Evolutionary conservation across 2,329 filamentous ascomycete species (phyloP), one percentile per base, ranked within the genome.

Genomic region (Akanthomyces dipterigenus): DNA sequence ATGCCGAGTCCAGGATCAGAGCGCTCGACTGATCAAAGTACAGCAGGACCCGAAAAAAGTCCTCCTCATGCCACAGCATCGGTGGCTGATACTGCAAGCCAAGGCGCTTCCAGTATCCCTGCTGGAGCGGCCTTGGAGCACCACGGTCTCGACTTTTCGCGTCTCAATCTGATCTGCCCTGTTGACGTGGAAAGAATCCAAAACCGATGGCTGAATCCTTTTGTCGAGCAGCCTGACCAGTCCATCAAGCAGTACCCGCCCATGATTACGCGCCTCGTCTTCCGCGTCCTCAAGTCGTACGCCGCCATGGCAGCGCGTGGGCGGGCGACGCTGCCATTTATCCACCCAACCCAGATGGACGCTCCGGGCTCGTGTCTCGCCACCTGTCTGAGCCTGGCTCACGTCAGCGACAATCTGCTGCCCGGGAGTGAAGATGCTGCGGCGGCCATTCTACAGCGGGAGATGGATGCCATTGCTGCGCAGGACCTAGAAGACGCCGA

Each of bases 121-220:
- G 43, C 26, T 2, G 55, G 22, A 12, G 43, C 24, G 9, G 20
- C 26, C 55, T 20, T 28, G 28, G 18, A 22, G 24, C 34, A 11
- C n/a, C 22, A 18, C 1, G 14, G 20, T n/a, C 45, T 61, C 26
- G 40, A 51, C 31, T 61, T 61, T 42, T 6, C 43, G 1, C 11
- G 36, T 18, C 60, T 61, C 36, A 8, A 42, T 18, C 53, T 61
- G 14, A 28, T 22, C 3, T 61, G 60, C 43, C 51, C 60, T 1
- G 51, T 61, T 11, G 54, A 61, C 14, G 60, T n/a, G 5, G 60
- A 61, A 7, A 50, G 38, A 5, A 56, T 61, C 18, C 48, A 45
- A 18, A 56, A 49, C 11, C 22, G 60, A 34, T 61, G 60, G 60
- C 60, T 61, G 16, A 55, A 61, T 22, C 45, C 45, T 1, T 57